These are phyloP conservation scores for Hypoxylon subgilvum DNA, from an alignment of 495 filamentous ascomycete species.

Conservation along the genomic window DNA sequence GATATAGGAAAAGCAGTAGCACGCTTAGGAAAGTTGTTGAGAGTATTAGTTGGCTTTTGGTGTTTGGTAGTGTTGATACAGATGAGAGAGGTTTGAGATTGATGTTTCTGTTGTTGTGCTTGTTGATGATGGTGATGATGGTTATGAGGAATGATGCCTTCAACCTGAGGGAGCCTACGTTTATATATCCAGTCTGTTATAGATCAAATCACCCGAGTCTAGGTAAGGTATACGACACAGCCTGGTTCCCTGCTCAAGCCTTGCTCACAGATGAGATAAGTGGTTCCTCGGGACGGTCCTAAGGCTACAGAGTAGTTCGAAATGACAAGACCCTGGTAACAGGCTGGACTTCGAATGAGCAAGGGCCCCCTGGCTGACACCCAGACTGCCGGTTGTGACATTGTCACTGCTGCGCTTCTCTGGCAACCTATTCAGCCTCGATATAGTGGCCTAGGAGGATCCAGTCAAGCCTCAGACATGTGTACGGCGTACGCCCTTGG, in stretches of 20 bases:
- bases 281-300: conserved; percentile 22
- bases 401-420: conserved; percentile 9
- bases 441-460: conserved; percentile 17
- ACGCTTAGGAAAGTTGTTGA: conserved; percentile 1
- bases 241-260: too few relatives aligned
- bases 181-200: conserved; percentile 41
- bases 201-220: neutral
- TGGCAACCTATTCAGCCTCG: conserved; percentile 17
- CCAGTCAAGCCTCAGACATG: conserved; percentile 8
- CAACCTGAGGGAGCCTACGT: conserved; percentile 26
- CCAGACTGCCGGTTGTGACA: conserved; percentile 22
- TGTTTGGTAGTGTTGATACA: conserved; percentile 8
- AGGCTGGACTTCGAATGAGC: conserved; percentile 6
- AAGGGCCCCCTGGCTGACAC: conserved; percentile 11
- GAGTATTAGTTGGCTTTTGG: conserved; percentile 5
- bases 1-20: conserved; percentile 4
- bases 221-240: conserved; percentile 9
- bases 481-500: conserved; percentile 4
- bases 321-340: conserved; percentile 4
- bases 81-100: conserved; percentile 17
- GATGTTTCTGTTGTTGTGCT: conserved; percentile 28
- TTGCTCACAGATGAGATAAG: neutral
- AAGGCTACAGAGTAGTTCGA: too few relatives aligned
- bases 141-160: conserved; percentile 37
- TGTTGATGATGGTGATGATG: too few relatives aligned